Percentiles rank a stretch among this genome's conserved stretches.
These are phyloP conservation scores for Fomitopsis palustris DNA, from an alignment of 1,284 basidiomycete genomes.

Conservation along the genomic window DNA sequence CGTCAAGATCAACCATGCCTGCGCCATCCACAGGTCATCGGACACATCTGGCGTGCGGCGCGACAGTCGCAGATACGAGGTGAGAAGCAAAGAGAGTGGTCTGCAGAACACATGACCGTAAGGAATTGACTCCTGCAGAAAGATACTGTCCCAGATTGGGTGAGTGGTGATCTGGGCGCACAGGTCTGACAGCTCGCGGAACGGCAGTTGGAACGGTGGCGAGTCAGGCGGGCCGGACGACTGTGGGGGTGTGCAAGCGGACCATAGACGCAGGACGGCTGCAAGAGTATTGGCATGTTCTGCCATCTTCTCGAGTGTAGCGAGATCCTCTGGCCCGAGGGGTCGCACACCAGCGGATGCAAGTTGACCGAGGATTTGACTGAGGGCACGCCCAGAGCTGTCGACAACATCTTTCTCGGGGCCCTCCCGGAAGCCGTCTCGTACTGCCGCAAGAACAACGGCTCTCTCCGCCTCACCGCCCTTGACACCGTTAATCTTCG, in stretches of 20 bases:
- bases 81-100: slow-evolving; percentile 49
- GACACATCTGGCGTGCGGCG: slow-evolving; percentile 49
- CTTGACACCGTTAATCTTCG: slow-evolving; percentile 63
- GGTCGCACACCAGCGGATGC: slow-evolving; percentile 10
- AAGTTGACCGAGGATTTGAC: slow-evolving; percentile 18
- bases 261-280: slow-evolving; percentile 57
- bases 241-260: slow-evolving; percentile 51
- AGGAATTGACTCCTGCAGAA: slow-evolving; percentile 20
- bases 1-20: slow-evolving; percentile 52
- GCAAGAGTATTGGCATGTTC: slow-evolving; percentile 36
- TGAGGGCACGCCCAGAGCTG: slow-evolving; percentile 32
- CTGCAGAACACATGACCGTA: slow-evolving; percentile 39
- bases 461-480: slow-evolving; percentile 63
- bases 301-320: slow-evolving; percentile 27
- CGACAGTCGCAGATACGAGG: slow-evolving; percentile 54
- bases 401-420: slow-evolving; percentile 36
- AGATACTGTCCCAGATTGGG: slow-evolving; percentile 41
- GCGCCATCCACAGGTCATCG: slow-evolving; percentile 59
- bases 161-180: slow-evolving; percentile 48
- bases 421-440: slow-evolving; percentile 38
- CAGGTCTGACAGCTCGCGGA: slow-evolving; percentile 47
- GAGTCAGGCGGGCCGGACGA: slow-evolving; percentile 29
- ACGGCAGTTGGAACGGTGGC: slow-evolving; percentile 57
- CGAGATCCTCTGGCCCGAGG: slow-evolving; percentile 12
- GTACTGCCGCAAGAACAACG: slow-evolving; percentile 32